Evolutionary conservation across 805 yeast genomes (phyloP).

Genomic region (Saccharomycodes ludwigii): DNA sequence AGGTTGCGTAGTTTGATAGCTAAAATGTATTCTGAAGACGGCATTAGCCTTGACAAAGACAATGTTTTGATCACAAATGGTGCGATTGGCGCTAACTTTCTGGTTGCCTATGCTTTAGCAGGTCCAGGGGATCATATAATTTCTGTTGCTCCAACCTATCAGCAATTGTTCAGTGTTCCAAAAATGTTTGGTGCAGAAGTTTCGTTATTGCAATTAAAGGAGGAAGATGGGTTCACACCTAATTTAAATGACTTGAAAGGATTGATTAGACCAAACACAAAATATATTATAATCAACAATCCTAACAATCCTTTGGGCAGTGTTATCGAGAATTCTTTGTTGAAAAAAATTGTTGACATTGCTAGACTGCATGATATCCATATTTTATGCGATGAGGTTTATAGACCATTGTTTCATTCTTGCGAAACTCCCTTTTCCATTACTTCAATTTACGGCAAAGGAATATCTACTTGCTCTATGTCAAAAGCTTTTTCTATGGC

Average conservation of each 20-base stretch:
- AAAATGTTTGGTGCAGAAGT: slow-evolving; percentile 32
- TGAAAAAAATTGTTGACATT: slow-evolving; percentile 27
- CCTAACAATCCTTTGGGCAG: slow-evolving; percentile 34
- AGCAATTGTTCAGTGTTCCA: slow-evolving; percentile 37
- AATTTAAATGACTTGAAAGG: slow-evolving; percentile 22
- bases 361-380: slow-evolving; percentile 25
- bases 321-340: slow-evolving; percentile 25
- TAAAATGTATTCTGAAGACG: slow-evolving; percentile 22
- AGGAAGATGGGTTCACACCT: slow-evolving; percentile 27
- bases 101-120: slow-evolving; percentile 31
- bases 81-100: slow-evolving; percentile 44
- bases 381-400: slow-evolving; percentile 40
- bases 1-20: slow-evolving; percentile 27
- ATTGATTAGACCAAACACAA: slow-evolving; percentile 28
- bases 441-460: slow-evolving; percentile 29
- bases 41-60: slow-evolving; percentile 15
- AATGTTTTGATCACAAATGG: slow-evolving; percentile 39
- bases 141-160: slow-evolving; percentile 37
- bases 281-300: slow-evolving; percentile 33
- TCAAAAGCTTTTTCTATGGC: slow-evolving; percentile 45
- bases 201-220: slow-evolving; percentile 22
- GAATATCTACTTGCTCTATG: slow-evolving; percentile 36
- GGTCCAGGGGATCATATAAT: slow-evolving; percentile 35
- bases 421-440: slow-evolving; percentile 26
- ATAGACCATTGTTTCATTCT: slow-evolving; percentile 38